Conservation (phyloP, 1,139 yeast genomes). For the Yamadazyma songkhlaensis region DNA sequence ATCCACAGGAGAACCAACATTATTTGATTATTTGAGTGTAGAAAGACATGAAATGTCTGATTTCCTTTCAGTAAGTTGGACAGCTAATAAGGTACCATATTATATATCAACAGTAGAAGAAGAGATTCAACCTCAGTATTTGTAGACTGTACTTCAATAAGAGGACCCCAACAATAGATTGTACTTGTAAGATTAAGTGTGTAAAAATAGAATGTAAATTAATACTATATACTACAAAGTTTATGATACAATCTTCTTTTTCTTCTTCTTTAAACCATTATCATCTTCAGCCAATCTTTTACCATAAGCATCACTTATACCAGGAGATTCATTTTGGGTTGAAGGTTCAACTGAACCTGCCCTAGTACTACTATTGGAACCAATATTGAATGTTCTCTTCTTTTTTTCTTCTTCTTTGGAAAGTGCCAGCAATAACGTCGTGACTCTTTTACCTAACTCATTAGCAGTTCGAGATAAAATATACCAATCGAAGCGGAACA, state of each 20-base stretch:
- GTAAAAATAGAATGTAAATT: background rate
- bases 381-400: constrained; percentile 22
- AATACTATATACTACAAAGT: background rate
- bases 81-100: constrained; percentile 79
- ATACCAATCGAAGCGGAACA: constrained; percentile 89
- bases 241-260: constrained; percentile 2
- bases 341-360: constrained; percentile 34
- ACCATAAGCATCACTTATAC: constrained; percentile 1
- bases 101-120: constrained; percentile 71
- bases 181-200: no score
- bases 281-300: constrained; percentile 8
- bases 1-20: constrained; percentile 53
- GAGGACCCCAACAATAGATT: no score
- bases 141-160: constrained; percentile 7
- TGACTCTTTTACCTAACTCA: constrained; percentile 79
- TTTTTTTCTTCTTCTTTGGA: constrained; percentile 72
- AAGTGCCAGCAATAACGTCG: constrained; percentile 73
- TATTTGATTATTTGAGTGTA: constrained; percentile 63
- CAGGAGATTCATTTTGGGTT: constrained; percentile 7
- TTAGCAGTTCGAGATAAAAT: constrained; percentile 80
- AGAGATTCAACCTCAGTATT: constrained; percentile 28
- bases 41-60: constrained; percentile 64
- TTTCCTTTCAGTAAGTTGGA: constrained; percentile 81
- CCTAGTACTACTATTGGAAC: constrained; percentile 29
- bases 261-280: constrained; percentile 3